Conservation (phyloP, 139 green algal species). For the Chlamydomonas schloesseri region DNA sequence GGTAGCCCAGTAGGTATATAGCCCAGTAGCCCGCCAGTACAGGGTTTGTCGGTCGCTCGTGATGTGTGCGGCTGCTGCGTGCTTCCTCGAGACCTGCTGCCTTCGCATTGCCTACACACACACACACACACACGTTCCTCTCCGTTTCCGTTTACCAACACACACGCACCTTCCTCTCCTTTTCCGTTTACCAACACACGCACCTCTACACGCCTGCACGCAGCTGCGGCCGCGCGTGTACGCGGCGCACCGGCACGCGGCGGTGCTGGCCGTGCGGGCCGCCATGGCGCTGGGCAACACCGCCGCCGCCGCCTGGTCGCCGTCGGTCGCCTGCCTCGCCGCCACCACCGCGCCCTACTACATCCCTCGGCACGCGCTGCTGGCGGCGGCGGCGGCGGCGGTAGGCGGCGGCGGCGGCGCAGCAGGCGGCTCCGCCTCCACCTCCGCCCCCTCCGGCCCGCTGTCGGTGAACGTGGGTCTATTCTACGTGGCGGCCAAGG, state of each 20-base stretch:
- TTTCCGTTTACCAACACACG: neutral
- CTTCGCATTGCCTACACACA: too few relatives aligned
- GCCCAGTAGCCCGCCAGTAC: too few relatives aligned
- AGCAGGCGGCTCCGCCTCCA: neutral
- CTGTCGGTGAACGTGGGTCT: neutral
- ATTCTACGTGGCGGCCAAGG: constrained; percentile 6
- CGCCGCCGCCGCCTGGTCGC: neutral
- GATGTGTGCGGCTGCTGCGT: too few relatives aligned
- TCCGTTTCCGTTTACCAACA: too few relatives aligned
- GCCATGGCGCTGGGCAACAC: constrained; percentile 29
- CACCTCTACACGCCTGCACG: too few relatives aligned
- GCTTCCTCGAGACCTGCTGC: too few relatives aligned
- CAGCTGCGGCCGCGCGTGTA: neutral
- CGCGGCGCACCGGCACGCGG: neutral
- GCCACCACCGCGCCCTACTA: constrained; percentile 14
- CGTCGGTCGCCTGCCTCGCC: neutral
- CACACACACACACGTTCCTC: too few relatives aligned
- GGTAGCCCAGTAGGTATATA: too few relatives aligned
- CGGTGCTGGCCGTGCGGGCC: neutral
- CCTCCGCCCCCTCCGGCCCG: neutral
- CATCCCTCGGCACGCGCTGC: neutral
- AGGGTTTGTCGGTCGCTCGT: too few relatives aligned
- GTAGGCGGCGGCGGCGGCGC: neutral
- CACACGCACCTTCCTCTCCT: neutral
- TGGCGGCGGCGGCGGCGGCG: neutral